Percentiles rank a stretch among this genome's conserved stretches.
Evolutionary conservation across 73 alveolate species (phyloP).

Genomic region (Paramecium sexaurelia): DNA sequence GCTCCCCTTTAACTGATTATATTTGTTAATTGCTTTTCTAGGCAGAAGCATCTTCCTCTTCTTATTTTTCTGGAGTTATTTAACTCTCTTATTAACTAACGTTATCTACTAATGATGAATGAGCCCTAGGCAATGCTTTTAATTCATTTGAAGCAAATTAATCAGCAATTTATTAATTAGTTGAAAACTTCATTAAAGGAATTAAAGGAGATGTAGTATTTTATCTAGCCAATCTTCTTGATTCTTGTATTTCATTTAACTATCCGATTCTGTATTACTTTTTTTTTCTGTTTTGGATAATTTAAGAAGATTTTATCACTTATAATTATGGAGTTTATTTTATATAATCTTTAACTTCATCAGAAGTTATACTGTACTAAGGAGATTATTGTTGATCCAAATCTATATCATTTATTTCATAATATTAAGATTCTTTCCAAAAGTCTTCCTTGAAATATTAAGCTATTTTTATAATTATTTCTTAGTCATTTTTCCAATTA

Average conservation of each 20-base stretch:
- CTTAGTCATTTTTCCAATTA: background rate
- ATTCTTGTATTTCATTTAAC: background rate
- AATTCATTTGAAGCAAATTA: background rate
- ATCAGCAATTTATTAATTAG: background rate
- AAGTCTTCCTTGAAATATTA: background rate
- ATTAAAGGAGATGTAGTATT: background rate
- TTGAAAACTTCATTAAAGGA: conserved; percentile 22
- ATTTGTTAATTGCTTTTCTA: background rate
- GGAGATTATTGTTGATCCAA: background rate
- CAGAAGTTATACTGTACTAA: background rate
- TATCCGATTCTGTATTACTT: background rate
- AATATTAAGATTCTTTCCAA: conserved; percentile 16
- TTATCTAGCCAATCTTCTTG: background rate
- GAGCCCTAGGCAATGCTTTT: background rate
- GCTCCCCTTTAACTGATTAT: background rate
- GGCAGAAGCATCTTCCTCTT: background rate
- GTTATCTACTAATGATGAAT: background rate
- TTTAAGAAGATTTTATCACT: background rate
- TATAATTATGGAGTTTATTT: background rate
- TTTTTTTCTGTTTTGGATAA: background rate
- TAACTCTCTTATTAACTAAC: background rate
- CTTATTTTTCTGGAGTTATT: background rate
- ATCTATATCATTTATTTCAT: background rate
- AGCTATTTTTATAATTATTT: background rate
- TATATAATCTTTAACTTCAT: background rate